Evolutionary conservation across 352 stramenopile species (phyloP).

Genomic region (Blastocystis sp.): DNA sequence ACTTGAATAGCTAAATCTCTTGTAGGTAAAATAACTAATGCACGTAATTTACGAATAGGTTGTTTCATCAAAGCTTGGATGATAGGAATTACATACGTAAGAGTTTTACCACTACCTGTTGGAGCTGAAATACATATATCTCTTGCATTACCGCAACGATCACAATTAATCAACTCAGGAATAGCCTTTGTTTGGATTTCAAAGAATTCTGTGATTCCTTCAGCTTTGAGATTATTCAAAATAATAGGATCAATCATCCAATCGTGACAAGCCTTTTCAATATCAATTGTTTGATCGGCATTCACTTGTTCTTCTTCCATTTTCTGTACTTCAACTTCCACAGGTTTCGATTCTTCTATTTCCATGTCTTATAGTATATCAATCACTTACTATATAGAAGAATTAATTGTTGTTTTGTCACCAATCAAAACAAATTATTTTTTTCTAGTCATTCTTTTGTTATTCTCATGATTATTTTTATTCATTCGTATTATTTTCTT

Average conservation of each 20-base stretch:
- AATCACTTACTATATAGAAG: too few species aligned
- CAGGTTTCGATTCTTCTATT: too few species aligned
- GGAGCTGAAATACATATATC: conserved; percentile 30
- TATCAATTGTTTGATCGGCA: too few species aligned
- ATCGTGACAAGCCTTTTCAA: conserved; percentile 12
- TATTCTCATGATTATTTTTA: too few species aligned
- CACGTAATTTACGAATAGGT: conserved; percentile 13
- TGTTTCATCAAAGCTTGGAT: conserved; percentile 16
- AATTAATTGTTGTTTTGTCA: too few species aligned
- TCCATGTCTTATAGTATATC: too few species aligned
- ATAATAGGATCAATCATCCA: conserved; percentile 15
- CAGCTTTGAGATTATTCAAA: conserved; percentile 12
- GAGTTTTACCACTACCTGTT: conserved; percentile 35
- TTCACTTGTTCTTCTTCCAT: too few species aligned
- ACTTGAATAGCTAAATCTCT: conserved; percentile 18
- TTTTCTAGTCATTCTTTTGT: too few species aligned
- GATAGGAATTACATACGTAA: conserved; percentile 31
- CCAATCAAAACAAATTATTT: too few species aligned
- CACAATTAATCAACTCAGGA: conserved; percentile 36
- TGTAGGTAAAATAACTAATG: conserved; percentile 17
- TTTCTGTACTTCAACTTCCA: too few species aligned
- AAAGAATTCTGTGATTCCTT: conserved; percentile 33
- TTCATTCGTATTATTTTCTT: too few species aligned
- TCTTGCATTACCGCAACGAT: conserved; percentile 16
- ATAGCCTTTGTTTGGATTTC: conserved; percentile 35